phyloP scores from a whole-genome alignment of 2,329 filamentous ascomycete genomes.

The Purpureocillium takamizusanense region DNA sequence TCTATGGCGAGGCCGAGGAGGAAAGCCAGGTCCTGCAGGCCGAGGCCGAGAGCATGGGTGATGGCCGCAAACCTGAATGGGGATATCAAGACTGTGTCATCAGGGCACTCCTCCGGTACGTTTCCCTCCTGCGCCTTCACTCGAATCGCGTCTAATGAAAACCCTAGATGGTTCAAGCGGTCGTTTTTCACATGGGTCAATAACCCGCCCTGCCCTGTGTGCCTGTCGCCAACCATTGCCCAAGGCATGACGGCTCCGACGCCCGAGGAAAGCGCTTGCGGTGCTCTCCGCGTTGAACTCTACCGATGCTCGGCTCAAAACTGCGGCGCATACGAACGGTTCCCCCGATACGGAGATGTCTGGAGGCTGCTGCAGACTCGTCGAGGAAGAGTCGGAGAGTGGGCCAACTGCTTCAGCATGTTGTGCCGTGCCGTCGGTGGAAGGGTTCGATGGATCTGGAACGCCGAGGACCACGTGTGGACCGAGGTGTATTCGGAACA shows the following conservation, averaged over 20 bases:
- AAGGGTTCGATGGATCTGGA: conserved; percentile 96
- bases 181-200: conserved; percentile 96
- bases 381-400: conserved; percentile 83
- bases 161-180: conserved; percentile 72
- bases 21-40: conserved; percentile 82
- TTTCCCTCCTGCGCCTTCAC: conserved; percentile 8
- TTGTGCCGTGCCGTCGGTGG: conserved; percentile 87
- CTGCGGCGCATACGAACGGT: conserved; percentile 77
- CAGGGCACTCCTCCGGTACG: conserved; percentile 72
- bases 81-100: conserved; percentile 97
- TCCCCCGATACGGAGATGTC: conserved; percentile 90
- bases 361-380: conserved; percentile 85
- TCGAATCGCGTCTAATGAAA: conserved; percentile 10
- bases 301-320: conserved; percentile 73
- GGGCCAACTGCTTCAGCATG: conserved; percentile 99
- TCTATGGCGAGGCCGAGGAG: conserved; percentile 91
- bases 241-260: conserved; percentile 77
- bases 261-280: conserved; percentile 81
- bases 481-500: conserved; percentile 95
- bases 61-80: conserved; percentile 76
- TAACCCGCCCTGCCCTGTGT: conserved; percentile 79
- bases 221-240: conserved; percentile 72
- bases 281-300: conserved; percentile 79
- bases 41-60: conserved; percentile 78
- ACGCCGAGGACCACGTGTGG: conserved; percentile 95